These are phyloP conservation scores for Suillus ampliporus DNA, from an alignment of 768 basidiomycete genomes.

Conservation along the genomic window DNA sequence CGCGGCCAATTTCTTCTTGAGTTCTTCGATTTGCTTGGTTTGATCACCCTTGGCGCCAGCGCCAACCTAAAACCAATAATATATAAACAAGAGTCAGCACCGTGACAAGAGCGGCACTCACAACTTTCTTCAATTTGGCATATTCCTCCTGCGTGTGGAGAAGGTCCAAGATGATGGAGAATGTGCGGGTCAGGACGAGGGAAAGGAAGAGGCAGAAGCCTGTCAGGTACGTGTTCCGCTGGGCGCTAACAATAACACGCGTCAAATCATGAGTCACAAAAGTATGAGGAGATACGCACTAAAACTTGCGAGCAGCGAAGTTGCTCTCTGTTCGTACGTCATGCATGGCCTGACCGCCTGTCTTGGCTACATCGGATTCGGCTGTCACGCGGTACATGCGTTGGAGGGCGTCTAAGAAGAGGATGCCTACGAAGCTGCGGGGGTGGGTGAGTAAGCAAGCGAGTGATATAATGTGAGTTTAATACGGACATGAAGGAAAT, in stretches of 20 bases:
- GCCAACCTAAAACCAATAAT: constrained; percentile 34
- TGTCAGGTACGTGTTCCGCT: constrained; percentile 91
- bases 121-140: constrained; percentile 76
- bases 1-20: constrained; percentile 69
- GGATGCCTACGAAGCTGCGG: constrained; percentile 78
- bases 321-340: constrained; percentile 85
- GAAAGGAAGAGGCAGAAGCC: constrained; percentile 96
- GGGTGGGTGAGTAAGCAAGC: background rate
- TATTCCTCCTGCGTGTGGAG: constrained; percentile 90
- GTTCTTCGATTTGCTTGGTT: constrained; percentile 57
- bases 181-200: constrained; percentile 90
- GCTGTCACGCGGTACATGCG: constrained; percentile 86
- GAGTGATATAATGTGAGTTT: background rate
- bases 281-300: constrained; percentile 54
- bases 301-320: constrained; percentile 92
- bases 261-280: background rate
- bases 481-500: constrained; percentile 86
- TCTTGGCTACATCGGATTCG: constrained; percentile 72
- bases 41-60: constrained; percentile 37
- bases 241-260: constrained; percentile 54
- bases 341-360: constrained; percentile 49
- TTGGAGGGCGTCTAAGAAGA: constrained; percentile 92
- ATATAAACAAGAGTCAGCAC: background rate
- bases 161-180: constrained; percentile 91
- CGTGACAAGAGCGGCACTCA: constrained; percentile 16